Evolutionary conservation across 805 yeast genomes (phyloP).

Genomic region (Sugiyamaella chiloensis): DNA sequence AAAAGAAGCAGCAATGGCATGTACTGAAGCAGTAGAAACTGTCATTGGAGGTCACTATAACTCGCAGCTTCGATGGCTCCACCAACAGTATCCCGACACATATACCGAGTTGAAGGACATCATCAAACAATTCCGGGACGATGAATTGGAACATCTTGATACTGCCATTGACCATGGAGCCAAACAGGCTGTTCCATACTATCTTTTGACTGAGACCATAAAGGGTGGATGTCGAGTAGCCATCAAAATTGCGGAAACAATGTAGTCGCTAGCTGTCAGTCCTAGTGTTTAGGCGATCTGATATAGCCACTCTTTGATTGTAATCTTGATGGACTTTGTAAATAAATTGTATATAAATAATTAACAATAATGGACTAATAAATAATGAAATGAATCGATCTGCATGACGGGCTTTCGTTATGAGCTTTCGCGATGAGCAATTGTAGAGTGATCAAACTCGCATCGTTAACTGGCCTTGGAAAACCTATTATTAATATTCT

Average conservation of each 20-base stretch:
- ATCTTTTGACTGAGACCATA: conserved; percentile 82
- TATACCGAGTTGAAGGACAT: conserved; percentile 48
- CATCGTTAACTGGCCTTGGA: conserved; percentile 9
- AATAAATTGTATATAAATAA: no score
- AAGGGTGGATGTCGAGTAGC: conserved; percentile 83
- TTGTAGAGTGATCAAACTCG: no score
- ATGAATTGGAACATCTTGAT: conserved; percentile 90
- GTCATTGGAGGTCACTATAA: conserved; percentile 97
- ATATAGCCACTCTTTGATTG: no score
- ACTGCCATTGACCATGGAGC: conserved; percentile 93
- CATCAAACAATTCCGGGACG: conserved; percentile 81
- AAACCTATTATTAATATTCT: conserved; percentile 14
- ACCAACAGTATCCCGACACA: conserved; percentile 52
- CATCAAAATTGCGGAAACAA: conserved; percentile 89
- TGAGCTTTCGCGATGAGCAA: no score
- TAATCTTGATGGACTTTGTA: no score
- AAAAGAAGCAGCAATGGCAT: conserved; percentile 98
- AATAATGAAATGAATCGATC: neutral
- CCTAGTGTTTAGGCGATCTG: no score
- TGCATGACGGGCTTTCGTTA: no score
- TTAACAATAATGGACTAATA: no score
- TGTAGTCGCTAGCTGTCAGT: no score
- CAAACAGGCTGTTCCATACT: conserved; percentile 87
- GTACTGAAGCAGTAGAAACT: conserved; percentile 98
- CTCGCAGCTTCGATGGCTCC: conserved; percentile 74